These are phyloP conservation scores for Friedmanniomyces simplex DNA, from an alignment of 495 filamentous ascomycete species.

Conservation along the genomic window DNA sequence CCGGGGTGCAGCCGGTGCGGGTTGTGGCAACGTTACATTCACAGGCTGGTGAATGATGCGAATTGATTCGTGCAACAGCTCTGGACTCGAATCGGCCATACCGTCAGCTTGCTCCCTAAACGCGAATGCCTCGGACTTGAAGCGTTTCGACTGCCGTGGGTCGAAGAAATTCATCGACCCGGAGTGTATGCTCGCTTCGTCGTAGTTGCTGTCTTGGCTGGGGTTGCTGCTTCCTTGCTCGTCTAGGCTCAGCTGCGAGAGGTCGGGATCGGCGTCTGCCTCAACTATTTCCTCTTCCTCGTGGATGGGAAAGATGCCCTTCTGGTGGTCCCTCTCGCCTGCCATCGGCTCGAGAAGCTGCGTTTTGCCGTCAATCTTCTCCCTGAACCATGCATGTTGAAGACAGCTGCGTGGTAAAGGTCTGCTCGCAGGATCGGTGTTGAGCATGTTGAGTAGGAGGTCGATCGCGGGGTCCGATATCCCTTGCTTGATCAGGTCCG, in stretches of 20 bases:
- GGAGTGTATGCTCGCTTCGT: constrained; percentile 30
- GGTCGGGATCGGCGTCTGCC: constrained; percentile 40
- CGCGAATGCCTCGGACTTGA: constrained; percentile 22
- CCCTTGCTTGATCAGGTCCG: constrained; percentile 42
- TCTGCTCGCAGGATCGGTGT: constrained; percentile 57
- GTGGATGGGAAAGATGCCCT: constrained; percentile 33
- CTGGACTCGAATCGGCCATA: constrained; percentile 25
- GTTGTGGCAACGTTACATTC: constrained; percentile 4
- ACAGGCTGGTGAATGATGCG: constrained; percentile 7
- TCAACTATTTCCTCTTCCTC: constrained; percentile 44
- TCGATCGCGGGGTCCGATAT: constrained; percentile 58
- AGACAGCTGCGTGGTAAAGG: constrained; percentile 55
- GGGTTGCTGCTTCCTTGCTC: constrained; percentile 27
- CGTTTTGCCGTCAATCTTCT: constrained; percentile 15
- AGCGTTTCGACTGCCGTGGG: constrained; percentile 26
- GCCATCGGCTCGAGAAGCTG: background rate
- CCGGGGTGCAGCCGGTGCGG: constrained; percentile 19
- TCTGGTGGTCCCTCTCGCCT: background rate
- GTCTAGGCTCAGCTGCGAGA: constrained; percentile 60
- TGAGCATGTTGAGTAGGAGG: constrained; percentile 66
- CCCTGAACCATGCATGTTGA: constrained; percentile 55
- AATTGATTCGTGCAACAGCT: constrained; percentile 21
- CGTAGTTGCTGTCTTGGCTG: constrained; percentile 15
- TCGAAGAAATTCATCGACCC: constrained; percentile 21
- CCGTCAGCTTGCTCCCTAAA: constrained; percentile 24